These are phyloP conservation scores for Jackrogersella multiformis DNA, from an alignment of 495 filamentous ascomycete species.

Conservation along the genomic window DNA sequence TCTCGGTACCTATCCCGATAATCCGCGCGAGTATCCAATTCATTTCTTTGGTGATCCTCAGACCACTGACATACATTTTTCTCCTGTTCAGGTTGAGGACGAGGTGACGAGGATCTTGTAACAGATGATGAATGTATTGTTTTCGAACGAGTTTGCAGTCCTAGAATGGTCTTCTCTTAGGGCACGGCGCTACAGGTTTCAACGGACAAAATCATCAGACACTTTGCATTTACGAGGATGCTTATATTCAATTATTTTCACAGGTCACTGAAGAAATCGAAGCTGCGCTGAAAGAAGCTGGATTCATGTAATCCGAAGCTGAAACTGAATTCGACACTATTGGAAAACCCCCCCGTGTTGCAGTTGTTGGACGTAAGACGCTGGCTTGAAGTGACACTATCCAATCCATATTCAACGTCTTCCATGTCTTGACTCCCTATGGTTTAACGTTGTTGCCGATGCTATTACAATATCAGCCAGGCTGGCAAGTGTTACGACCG, in stretches of 20 bases:
- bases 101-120: conserved; percentile 97
- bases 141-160: conserved; percentile 29
- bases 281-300: conserved; percentile 49
- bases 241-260: conserved; percentile 46
- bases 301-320: conserved; percentile 49
- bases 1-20: neutral
- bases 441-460: neutral
- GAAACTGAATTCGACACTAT: conserved; percentile 5
- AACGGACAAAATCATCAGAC: conserved; percentile 24
- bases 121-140: conserved; percentile 50
- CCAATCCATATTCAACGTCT: no score
- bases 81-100: conserved; percentile 82
- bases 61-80: conserved; percentile 65
- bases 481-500: conserved; percentile 6
- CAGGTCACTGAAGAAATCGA: conserved; percentile 50
- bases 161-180: conserved; percentile 10
- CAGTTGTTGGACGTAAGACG: conserved; percentile 28
- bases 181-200: conserved; percentile 38
- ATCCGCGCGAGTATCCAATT: conserved; percentile 3
- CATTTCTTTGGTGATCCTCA: conserved; percentile 42
- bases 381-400: conserved; percentile 29
- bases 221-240: conserved; percentile 38
- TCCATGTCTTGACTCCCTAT: conserved; percentile 11
- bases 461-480: neutral
- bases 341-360: conserved; percentile 11